Evolutionary conservation across 805 yeast genomes (phyloP), one percentile per base, ranked within the genome.

Genomic region (Yamadazyma laniorum): DNA sequence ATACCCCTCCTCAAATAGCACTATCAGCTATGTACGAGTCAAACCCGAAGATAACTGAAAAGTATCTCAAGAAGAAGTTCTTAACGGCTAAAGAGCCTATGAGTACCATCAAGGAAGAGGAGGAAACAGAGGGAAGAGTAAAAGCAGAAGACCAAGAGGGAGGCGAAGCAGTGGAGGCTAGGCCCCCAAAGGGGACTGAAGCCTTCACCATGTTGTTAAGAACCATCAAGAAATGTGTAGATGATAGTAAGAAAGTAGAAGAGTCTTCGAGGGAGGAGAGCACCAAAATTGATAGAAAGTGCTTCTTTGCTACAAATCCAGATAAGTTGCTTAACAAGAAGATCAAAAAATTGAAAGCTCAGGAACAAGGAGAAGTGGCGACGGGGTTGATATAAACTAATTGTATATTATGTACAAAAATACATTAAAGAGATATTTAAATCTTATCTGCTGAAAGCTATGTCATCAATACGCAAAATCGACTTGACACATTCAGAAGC

Each of bases 401-500:
- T 9, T 21, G 23, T 21, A 21, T 21, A 21, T 22, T n/a, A 26
- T 13, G 15, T 21, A 21, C 23, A 21, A 21, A 21, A 21, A 21
- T 21, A 21, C 23, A 21, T 9, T 21, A 21, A n/a, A 13, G 13
- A n/a, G 29, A n/a, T 26, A 26, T 26, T 12, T 26, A 31, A 12
- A 15, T 3, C 23, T 21, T 42, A 54, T 45, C 59, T 53, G 63
- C 95, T 82, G 60, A 93, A 87, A 28, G 96, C 85, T 53, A 93
- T 95, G 63, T 95, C 99, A 64, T 93, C 99, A 55, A 93, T 93
- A 66, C 99, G 83, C 61, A 93, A 74, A 48, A 93, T 89, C 31
- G 95, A 85, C 69, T 93, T 95, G 42, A 91, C 98, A 49, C 95
- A 85, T 70, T 93, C 99, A 15, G 97, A 83, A 22, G 98, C 97